Conservation (phyloP, 768 basidiomycete genomes). For the Tricholoma terreum region DNA sequence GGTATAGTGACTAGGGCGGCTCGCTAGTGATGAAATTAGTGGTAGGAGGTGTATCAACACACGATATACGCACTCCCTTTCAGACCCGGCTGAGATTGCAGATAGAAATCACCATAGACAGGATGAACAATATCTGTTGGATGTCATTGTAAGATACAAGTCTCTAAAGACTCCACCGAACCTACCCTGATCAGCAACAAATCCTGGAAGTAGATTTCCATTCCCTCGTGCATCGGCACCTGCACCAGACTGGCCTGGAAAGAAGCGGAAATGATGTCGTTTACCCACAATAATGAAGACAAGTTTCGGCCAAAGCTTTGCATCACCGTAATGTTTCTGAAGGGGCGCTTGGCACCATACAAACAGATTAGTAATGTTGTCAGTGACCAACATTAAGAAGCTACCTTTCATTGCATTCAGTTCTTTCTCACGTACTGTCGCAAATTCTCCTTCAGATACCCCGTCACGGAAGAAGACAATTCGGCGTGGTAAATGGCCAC, state of each 20-base stretch:
- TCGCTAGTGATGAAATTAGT: conserved; percentile 35
- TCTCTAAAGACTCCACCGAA: not conserved
- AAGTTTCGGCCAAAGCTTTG: conserved; percentile 42
- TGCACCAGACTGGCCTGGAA: conserved; percentile 37
- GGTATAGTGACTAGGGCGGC: conserved; percentile 56
- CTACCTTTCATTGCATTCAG: conserved; percentile 16
- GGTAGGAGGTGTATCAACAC: not conserved
- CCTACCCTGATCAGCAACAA: conserved; percentile 50
- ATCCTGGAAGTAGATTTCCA: conserved; percentile 48
- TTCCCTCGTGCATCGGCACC: conserved; percentile 51
- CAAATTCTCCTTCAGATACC: conserved; percentile 33
- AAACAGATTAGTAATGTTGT: not conserved
- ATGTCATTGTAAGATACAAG: conserved; percentile 13
- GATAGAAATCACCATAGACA: conserved; percentile 58
- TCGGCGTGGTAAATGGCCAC: conserved; percentile 9
- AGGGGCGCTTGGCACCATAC: conserved; percentile 1
- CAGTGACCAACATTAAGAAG: not conserved
- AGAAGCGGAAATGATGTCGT: conserved; percentile 49
- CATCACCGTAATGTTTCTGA: conserved; percentile 36
- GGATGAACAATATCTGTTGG: conserved; percentile 51
- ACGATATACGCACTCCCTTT: conserved; percentile 40
- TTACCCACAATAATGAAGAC: conserved; percentile 64
- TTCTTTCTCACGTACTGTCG: conserved; percentile 19
- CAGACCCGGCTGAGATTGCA: conserved; percentile 54
- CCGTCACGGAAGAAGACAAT: conserved; percentile 30